Percentiles rank a stretch among this genome's conserved stretches.
Conservation (phyloP, 768 basidiomycete species). For the Amanita polypyramis region DNA sequence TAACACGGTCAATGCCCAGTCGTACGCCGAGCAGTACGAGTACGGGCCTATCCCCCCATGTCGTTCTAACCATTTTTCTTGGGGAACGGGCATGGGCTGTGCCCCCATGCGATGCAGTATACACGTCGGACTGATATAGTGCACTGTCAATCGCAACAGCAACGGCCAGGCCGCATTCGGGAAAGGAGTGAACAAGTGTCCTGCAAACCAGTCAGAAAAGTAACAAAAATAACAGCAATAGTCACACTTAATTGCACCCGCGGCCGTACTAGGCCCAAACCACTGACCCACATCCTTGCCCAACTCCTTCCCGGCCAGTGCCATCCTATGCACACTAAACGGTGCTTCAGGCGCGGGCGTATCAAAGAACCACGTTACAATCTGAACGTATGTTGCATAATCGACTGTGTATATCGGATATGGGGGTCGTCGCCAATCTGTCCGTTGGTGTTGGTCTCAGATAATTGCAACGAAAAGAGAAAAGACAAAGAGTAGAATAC, state of each 20-base stretch:
- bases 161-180: conserved; percentile 73
- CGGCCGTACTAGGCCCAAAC: conserved; percentile 98
- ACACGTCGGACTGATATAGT: conserved; percentile 81
- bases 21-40: conserved; percentile 80
- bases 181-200: conserved; percentile 67
- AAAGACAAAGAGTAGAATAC: conserved; percentile 16
- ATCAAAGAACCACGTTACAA: conserved; percentile 93
- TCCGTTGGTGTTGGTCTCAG: not conserved
- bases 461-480: not conserved
- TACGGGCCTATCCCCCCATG: conserved; percentile 81
- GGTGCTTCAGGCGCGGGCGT: conserved; percentile 76
- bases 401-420: conserved; percentile 45
- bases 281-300: conserved; percentile 95
- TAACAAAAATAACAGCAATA: conserved; percentile 12
- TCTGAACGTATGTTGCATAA: conserved; percentile 83
- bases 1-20: conserved; percentile 86
- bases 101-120: conserved; percentile 52
- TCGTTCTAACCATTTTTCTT: conserved; percentile 15
- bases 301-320: conserved; percentile 85
- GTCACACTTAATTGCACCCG: conserved; percentile 86
- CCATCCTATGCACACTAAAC: conserved; percentile 95
- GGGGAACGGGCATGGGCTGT: conserved; percentile 18
- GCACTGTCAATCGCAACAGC: conserved; percentile 75
- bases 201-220: conserved; percentile 23
- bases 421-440: conserved; percentile 82